A percentile compares a stretch with the other conserved stretches of the same genome.
These are phyloP conservation scores for Talaromyces rugulosus DNA, from an alignment of 2,329 filamentous ascomycete species.

Conservation along the genomic window DNA sequence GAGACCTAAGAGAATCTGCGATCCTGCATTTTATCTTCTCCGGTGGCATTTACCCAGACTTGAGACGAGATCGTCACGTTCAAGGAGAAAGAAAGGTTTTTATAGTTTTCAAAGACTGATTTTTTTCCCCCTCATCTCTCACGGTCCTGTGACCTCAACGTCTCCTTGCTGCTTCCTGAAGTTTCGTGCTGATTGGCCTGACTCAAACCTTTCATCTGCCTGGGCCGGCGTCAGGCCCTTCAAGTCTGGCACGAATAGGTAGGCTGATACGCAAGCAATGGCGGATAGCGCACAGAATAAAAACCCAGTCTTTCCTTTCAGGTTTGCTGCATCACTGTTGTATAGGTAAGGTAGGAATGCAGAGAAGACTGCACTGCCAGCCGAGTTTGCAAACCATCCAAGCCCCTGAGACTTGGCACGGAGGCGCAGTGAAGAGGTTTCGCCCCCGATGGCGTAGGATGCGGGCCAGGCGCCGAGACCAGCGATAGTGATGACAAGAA, in stretches of 20 bases:
- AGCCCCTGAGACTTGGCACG: slow-evolving; percentile 31
- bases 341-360: slow-evolving; percentile 47
- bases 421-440: slow-evolving; percentile 27
- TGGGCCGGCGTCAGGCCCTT: slow-evolving; percentile 45
- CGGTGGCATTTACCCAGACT: too few species aligned
- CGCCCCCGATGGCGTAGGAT: slow-evolving; percentile 28
- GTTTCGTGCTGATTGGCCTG: slow-evolving; percentile 9
- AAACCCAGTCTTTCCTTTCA: not conserved
- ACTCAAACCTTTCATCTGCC: slow-evolving; percentile 38
- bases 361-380: slow-evolving; percentile 38
- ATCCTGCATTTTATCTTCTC: too few species aligned
- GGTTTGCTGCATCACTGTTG: not conserved
- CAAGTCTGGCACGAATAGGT: slow-evolving; percentile 49
- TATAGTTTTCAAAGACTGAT: too few species aligned
- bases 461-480: slow-evolving; percentile 30
- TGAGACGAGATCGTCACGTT: too few species aligned
- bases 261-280: slow-evolving; percentile 32
- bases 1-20: too few species aligned
- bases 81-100: too few species aligned
- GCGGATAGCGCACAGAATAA: not conserved
- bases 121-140: too few species aligned
- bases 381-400: slow-evolving; percentile 38
- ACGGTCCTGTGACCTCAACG: not conserved
- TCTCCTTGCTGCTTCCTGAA: not conserved
- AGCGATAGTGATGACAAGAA: slow-evolving; percentile 40